phyloP scores from a whole-genome alignment of 805 yeast genomes.

The Candida palmyrensis region DNA sequence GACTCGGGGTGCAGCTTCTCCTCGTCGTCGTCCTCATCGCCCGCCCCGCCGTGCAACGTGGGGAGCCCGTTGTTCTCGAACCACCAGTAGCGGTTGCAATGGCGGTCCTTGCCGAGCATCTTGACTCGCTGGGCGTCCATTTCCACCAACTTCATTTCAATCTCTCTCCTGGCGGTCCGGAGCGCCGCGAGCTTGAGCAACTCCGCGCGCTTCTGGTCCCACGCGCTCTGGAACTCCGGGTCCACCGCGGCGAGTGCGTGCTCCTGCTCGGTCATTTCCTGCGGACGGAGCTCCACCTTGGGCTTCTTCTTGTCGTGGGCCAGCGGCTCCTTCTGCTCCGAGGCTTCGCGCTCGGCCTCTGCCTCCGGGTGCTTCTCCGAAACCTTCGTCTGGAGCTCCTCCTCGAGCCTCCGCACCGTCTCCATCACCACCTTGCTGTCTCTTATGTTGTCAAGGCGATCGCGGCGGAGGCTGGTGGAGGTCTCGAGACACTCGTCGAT shows the following conservation, averaged over 20 bases:
- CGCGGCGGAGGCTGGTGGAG: slow-evolving; percentile 56
- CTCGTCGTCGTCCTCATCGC: slow-evolving; percentile 39
- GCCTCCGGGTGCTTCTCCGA: not conserved
- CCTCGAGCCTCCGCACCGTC: slow-evolving; percentile 34
- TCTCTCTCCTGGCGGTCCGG: slow-evolving; percentile 42
- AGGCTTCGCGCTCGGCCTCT: not conserved
- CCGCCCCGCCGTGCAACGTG: slow-evolving; percentile 32
- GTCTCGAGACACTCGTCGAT: slow-evolving; percentile 68
- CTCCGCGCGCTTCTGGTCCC: slow-evolving; percentile 41
- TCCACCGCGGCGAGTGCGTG: slow-evolving; percentile 32
- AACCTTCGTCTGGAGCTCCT: slow-evolving; percentile 16
- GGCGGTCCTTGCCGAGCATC: slow-evolving; percentile 76
- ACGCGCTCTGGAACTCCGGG: slow-evolving; percentile 37
- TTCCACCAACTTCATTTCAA: slow-evolving; percentile 61
- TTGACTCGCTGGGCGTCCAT: slow-evolving; percentile 74
- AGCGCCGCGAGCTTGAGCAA: slow-evolving; percentile 40
- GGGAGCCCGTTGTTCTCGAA: slow-evolving; percentile 83
- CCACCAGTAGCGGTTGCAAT: slow-evolving; percentile 93
- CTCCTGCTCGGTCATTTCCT: slow-evolving; percentile 41
- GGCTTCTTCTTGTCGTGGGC: not conserved
- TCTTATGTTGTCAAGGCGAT: slow-evolving; percentile 58
- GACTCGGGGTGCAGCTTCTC: slow-evolving; percentile 14
- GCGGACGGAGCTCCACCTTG: slow-evolving; percentile 10
- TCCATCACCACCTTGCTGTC: slow-evolving; percentile 55
- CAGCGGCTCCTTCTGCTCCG: slow-evolving; percentile 3